These are phyloP conservation scores for Botryotinia narcissicola DNA, from an alignment of 2,329 filamentous ascomycete species.

Conservation along the genomic window DNA sequence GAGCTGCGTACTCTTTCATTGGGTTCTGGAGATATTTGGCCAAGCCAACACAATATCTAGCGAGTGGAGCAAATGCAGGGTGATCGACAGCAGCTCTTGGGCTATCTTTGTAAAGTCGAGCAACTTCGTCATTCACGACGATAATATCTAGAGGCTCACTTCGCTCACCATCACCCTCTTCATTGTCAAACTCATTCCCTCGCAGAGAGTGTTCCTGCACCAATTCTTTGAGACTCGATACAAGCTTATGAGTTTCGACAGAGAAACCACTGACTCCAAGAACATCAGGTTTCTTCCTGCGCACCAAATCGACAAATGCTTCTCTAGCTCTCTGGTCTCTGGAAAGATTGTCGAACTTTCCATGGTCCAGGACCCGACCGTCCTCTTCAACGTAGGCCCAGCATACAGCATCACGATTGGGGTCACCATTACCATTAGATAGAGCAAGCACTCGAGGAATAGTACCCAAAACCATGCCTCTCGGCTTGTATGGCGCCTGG, in stretches of 20 bases:
- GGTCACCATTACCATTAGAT: slow-evolving; percentile 78
- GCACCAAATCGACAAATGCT: slow-evolving; percentile 74
- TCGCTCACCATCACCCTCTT: slow-evolving; percentile 72
- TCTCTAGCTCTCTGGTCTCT: slow-evolving; percentile 65
- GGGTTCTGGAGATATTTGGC: slow-evolving; percentile 93
- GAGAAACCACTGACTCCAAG: slow-evolving; percentile 87
- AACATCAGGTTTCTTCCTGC: slow-evolving; percentile 81
- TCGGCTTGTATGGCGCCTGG: slow-evolving; percentile 93
- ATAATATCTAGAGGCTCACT: slow-evolving; percentile 83
- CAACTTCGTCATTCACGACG: slow-evolving; percentile 93
- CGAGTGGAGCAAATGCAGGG: slow-evolving; percentile 73
- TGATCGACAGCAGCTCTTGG: slow-evolving; percentile 76
- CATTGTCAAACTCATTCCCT: slow-evolving; percentile 80
- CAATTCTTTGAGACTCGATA: slow-evolving; percentile 76
- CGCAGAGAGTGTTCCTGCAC: slow-evolving; percentile 75
- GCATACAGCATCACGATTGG: slow-evolving; percentile 72
- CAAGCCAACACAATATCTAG: slow-evolving; percentile 84
- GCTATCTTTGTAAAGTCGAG: slow-evolving; percentile 92
- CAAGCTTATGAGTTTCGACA: slow-evolving; percentile 79
- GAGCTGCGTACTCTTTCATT: slow-evolving; percentile 90
- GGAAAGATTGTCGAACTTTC: slow-evolving; percentile 78
- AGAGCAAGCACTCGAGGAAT: slow-evolving; percentile 82
- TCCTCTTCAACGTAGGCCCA: slow-evolving; percentile 96
- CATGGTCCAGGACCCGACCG: slow-evolving; percentile 82
- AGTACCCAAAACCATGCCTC: slow-evolving; percentile 86